Conservation (phyloP, 1,139 yeast species). For the Yamadazyma kanchanaburiensis region DNA sequence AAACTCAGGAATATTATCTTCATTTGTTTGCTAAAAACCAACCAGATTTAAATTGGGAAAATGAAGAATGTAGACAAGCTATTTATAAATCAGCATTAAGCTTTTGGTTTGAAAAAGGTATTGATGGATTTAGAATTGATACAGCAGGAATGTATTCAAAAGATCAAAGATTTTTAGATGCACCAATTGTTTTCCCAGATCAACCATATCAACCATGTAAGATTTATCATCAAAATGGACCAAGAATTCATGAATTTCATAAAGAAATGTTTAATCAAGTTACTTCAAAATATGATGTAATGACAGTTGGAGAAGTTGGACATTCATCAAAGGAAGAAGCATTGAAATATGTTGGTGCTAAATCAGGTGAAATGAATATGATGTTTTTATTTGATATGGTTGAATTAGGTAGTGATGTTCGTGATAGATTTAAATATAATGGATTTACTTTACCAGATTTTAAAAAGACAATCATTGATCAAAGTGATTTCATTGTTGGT, state of each 20-base stretch:
- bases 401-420: slow-evolving; percentile 36
- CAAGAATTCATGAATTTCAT: slow-evolving; percentile 57
- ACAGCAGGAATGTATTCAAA: slow-evolving; percentile 55
- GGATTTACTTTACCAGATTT: slow-evolving; percentile 41
- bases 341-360: slow-evolving; percentile 47
- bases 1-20: slow-evolving; percentile 52
- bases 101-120: slow-evolving; percentile 57
- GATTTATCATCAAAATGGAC: slow-evolving; percentile 40
- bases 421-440: slow-evolving; percentile 32
- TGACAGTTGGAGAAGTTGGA: slow-evolving; percentile 61
- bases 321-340: slow-evolving; percentile 41
- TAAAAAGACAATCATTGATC: slow-evolving; percentile 34
- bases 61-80: slow-evolving; percentile 47
- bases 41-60: slow-evolving; percentile 65
- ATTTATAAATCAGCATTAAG: slow-evolving; percentile 48
- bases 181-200: slow-evolving; percentile 45
- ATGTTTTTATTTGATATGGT: slow-evolving; percentile 50
- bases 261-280: slow-evolving; percentile 48
- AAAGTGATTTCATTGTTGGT: slow-evolving; percentile 33
- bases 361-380: slow-evolving; percentile 50
- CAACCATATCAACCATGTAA: slow-evolving; percentile 40
- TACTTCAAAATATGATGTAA: slow-evolving; percentile 47
- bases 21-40: slow-evolving; percentile 51
- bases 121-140: slow-evolving; percentile 61
- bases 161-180: slow-evolving; percentile 46